A percentile compares a stretch with the other conserved stretches of the same genome.
phyloP scores from a whole-genome alignment of 2,329 filamentous ascomycete genomes.

The Rhinocladiella mackenziei region DNA sequence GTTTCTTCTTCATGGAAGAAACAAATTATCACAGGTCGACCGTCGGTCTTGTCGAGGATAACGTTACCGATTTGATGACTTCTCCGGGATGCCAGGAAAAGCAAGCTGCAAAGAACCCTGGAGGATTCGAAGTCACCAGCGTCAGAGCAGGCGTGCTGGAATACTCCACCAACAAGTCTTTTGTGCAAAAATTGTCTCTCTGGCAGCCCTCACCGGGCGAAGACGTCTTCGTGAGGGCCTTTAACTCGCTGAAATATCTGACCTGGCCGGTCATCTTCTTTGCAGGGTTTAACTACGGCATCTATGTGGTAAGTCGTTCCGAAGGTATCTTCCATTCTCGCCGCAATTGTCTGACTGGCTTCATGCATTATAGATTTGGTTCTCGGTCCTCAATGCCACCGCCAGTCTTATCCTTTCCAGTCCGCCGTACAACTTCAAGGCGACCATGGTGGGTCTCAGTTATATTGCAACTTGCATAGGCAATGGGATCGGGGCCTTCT shows the following conservation, averaged over 20 bases:
- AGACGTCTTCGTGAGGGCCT: slow-evolving; percentile 10
- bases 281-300: slow-evolving; percentile 41
- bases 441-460: slow-evolving; percentile 39
- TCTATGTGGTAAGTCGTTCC: slow-evolving; percentile 32
- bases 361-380: slow-evolving; percentile 35
- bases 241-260: slow-evolving; percentile 25
- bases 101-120: neutral
- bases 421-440: slow-evolving; percentile 38
- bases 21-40: slow-evolving; percentile 24
- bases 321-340: too few relatives aligned
- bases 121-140: slow-evolving; percentile 4
- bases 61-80: neutral
- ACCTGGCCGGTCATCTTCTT: slow-evolving; percentile 40
- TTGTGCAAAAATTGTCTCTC: slow-evolving; percentile 18
- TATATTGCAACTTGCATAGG: slow-evolving; percentile 34
- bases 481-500: slow-evolving; percentile 18
- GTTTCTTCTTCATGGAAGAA: slow-evolving; percentile 29
- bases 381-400: slow-evolving; percentile 44
- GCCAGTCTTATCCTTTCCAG: slow-evolving; percentile 38
- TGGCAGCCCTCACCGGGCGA: slow-evolving; percentile 19
- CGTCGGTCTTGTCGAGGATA: slow-evolving; percentile 7
- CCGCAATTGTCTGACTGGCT: neutral
- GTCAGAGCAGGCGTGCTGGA: neutral
- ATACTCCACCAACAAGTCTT: slow-evolving; percentile 13
- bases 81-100: neutral